Percentiles rank a stretch among this genome's conserved stretches.
phyloP scores from a whole-genome alignment of 345 rosid genomes.

The Bruguiera gymnorhiza region DNA sequence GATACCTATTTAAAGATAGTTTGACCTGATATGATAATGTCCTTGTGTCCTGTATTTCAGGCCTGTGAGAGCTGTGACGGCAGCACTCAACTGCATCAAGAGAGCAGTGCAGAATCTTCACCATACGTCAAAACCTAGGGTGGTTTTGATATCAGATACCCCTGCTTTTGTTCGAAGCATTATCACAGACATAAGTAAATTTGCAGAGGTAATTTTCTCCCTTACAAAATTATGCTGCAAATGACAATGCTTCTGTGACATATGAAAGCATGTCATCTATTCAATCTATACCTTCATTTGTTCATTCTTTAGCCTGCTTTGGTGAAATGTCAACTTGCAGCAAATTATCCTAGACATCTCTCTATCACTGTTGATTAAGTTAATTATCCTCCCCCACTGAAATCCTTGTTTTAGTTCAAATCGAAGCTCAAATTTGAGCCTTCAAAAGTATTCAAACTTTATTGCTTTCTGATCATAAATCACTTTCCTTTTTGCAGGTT shows the following conservation, averaged over 20 bases:
- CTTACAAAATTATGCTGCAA: constrained; percentile 4
- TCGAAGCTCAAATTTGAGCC: background rate
- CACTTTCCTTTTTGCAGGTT: constrained; percentile 48
- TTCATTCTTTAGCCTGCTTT: background rate
- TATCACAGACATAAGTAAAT: constrained; percentile 45
- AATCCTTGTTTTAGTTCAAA: background rate
- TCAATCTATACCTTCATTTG: background rate
- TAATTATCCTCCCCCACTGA: background rate
- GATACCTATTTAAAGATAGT: background rate
- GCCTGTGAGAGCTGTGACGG: constrained; percentile 69
- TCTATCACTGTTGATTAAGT: background rate
- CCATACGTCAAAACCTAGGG: constrained; percentile 48
- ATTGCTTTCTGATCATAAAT: constrained; percentile 1
- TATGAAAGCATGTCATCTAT: background rate
- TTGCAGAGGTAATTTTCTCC: constrained; percentile 71
- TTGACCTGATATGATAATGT: constrained; percentile 3
- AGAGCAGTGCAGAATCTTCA: constrained; percentile 44
- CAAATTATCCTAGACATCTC: background rate
- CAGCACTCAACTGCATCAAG: constrained; percentile 63
- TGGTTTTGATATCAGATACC: constrained; percentile 82
- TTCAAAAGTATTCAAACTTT: background rate
- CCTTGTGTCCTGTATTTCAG: constrained; percentile 39
- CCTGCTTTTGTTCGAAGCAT: constrained; percentile 64
- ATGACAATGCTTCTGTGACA: background rate
- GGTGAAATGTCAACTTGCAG: no score